Base-by-base conservation (phyloP, 768 basidiomycete species). In the Naematelia aurantialba region DNA sequence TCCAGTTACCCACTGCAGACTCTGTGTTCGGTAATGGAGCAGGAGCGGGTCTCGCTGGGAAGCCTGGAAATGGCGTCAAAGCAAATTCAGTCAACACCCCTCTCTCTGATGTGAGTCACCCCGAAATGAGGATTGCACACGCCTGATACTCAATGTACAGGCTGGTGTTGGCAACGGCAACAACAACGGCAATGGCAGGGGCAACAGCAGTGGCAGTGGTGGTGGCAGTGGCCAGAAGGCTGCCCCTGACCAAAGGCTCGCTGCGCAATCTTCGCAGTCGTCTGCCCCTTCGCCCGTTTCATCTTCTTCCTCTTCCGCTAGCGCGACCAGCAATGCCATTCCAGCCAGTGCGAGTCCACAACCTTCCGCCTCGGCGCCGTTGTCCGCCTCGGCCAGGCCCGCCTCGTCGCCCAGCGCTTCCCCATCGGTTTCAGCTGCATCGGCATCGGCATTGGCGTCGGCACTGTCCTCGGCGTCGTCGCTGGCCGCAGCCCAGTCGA, bases 1-100 rank as follows among this genome's bases (percentile, higher is more conserved):
- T 52, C 17, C 52, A 52, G 34, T n/a, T 52, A 12, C 52, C 52
- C 34, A 17, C 52, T 14, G 48, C 19, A 11, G 22, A 27, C 21
- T 22, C 48, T 27, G 48, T 25, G 19, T 12, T 24, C n/a, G n/a
- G n/a, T n/a, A n/a, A n/a, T n/a, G n/a, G n/a, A n/a, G n/a, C n/a
- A n/a, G n/a, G n/a, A n/a, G n/a, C n/a, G n/a, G n/a, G n/a, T n/a
- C n/a, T n/a, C n/a, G n/a, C 17, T 10, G 22, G 22, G 10, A 50
- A 50, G 27, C 48, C 17, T 22, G 48, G 10, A 5, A 24, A 17
- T 4, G 45, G 19, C 4, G 14, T 24, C 5, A 24, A 4, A n/a
- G 4, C 45, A n/a, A 46, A 46, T n/a, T 46, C 45, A 4, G 5
- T 24, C 4, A 4, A 5, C 34, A 39, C 17, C 34, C 34, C 34